Evolutionary conservation across 345 rosid species (phyloP).

Genomic region (Camelina hispida): DNA sequence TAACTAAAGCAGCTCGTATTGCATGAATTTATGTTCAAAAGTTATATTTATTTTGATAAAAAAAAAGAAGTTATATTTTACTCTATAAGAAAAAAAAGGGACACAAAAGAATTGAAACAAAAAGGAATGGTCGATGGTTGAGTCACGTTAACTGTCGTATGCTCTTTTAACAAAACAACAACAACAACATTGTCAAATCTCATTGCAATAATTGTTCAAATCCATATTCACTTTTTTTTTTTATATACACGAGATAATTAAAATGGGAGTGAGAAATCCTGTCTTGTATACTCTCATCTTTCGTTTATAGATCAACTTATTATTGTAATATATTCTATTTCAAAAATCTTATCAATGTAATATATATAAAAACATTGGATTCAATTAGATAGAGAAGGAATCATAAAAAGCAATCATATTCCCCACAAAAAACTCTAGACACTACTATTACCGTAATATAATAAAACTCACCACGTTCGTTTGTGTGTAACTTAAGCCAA

Average conservation of each 20-base stretch:
- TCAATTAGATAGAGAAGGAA: too few relatives aligned
- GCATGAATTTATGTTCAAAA: conserved; percentile 20
- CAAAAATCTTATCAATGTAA: too few relatives aligned
- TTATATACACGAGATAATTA: too few relatives aligned
- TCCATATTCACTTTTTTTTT: neutral
- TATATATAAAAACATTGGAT: too few relatives aligned
- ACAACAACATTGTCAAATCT: conserved; percentile 35
- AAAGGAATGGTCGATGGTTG: conserved; percentile 37
- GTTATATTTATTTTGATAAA: too few relatives aligned
- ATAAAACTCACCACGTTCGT: conserved; percentile 44
- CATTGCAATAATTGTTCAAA: conserved; percentile 19
- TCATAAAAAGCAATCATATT: conserved; percentile 37
- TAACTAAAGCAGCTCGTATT: conserved; percentile 9
- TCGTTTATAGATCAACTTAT: too few relatives aligned
- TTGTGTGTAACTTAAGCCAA: conserved; percentile 43
- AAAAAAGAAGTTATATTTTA: neutral
- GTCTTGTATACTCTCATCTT: too few relatives aligned
- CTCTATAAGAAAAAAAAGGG: neutral
- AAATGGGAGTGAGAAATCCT: too few relatives aligned
- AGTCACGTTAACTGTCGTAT: conserved; percentile 40
- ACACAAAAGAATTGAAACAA: conserved; percentile 2
- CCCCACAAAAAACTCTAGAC: conserved; percentile 25
- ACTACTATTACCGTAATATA: conserved; percentile 10
- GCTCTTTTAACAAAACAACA: conserved; percentile 40
- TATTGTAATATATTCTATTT: too few relatives aligned